These are phyloP conservation scores for Stachybotrys chlorohalonatus DNA, from an alignment of 2,329 filamentous ascomycete genomes.

Conservation along the genomic window DNA sequence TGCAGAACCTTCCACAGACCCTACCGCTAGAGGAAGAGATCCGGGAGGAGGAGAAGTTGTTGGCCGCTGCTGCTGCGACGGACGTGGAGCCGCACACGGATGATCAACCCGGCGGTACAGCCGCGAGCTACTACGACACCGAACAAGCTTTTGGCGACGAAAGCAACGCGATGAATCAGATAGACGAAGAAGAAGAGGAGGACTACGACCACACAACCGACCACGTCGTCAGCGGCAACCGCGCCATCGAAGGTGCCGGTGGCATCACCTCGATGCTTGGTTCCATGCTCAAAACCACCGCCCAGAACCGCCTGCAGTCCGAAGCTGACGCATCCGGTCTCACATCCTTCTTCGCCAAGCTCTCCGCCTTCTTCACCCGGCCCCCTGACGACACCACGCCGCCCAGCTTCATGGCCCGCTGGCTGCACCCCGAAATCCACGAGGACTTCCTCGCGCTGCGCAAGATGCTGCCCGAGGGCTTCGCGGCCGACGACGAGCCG, in stretches of 20 bases:
- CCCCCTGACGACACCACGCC: conserved; percentile 15
- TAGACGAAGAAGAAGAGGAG: conserved; percentile 17
- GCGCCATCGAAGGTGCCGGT: conserved; percentile 29
- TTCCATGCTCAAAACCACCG: conserved; percentile 27
- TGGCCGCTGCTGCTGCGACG: conserved; percentile 21
- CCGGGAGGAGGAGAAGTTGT: conserved; percentile 35
- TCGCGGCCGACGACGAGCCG: conserved; percentile 44
- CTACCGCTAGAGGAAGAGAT: conserved; percentile 46
- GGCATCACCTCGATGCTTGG: conserved; percentile 20
- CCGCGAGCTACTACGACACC: conserved; percentile 25
- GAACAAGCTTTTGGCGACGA: conserved; percentile 25
- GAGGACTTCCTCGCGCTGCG: conserved; percentile 64
- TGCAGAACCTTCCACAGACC: conserved; percentile 74
- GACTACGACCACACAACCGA: conserved; percentile 11
- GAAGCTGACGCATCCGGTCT: conserved; percentile 16
- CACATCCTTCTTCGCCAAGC: conserved; percentile 14
- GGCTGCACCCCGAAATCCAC: conserved; percentile 71
- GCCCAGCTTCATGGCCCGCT: conserved; percentile 52
- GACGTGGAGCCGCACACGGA: conserved; percentile 13
- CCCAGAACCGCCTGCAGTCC: conserved; percentile 19
- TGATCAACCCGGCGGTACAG: conserved; percentile 12
- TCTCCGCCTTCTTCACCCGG: conserved; percentile 15
- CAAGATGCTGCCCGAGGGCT: conserved; percentile 54
- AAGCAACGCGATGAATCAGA: conserved; percentile 8
- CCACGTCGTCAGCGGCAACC: conserved; percentile 13